Conservation (phyloP, 805 yeast species). For the Scheffersomyces ergatensis region DNA sequence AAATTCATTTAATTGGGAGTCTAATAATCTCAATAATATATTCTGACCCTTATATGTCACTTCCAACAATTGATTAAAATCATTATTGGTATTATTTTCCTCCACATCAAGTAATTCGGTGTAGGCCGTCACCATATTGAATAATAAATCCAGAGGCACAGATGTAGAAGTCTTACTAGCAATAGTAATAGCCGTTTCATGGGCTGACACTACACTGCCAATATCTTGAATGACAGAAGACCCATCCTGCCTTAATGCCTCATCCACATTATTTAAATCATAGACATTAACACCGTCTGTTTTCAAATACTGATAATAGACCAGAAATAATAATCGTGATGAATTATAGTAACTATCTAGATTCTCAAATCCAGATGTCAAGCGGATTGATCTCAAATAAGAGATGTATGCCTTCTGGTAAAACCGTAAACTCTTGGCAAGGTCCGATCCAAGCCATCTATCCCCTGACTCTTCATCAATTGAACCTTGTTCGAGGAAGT, state of each 20-base stretch:
- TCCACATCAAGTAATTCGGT: conserved; percentile 44
- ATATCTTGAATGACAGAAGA: conserved; percentile 40
- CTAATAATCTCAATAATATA: conserved; percentile 23
- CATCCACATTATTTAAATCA: conserved; percentile 30
- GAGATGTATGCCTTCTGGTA: conserved; percentile 54
- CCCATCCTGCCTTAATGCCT: conserved; percentile 22
- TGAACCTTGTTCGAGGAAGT: conserved; percentile 54
- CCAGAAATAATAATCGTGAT: conserved; percentile 56
- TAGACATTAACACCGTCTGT: conserved; percentile 42
- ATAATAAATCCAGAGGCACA: conserved; percentile 42
- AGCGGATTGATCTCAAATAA: conserved; percentile 37
- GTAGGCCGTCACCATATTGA: conserved; percentile 46
- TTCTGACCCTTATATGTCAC: conserved; percentile 14
- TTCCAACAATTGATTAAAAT: conserved; percentile 12
- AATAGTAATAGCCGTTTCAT: conserved; percentile 31
- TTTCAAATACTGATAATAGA: conserved; percentile 49
- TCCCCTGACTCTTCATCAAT: conserved; percentile 74
- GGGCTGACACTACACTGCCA: conserved; percentile 30
- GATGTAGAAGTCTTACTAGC: conserved; percentile 9
- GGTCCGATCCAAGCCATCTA: conserved; percentile 66
- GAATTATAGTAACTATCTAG: conserved; percentile 58
- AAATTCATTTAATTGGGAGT: conserved; percentile 22
- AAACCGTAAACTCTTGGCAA: conserved; percentile 61
- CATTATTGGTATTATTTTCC: conserved; percentile 16
- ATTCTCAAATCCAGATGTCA: neutral